These are phyloP conservation scores for Diospyros lotus DNA, from an alignment of 148 eudicot genomes.

Conservation along the genomic window DNA sequence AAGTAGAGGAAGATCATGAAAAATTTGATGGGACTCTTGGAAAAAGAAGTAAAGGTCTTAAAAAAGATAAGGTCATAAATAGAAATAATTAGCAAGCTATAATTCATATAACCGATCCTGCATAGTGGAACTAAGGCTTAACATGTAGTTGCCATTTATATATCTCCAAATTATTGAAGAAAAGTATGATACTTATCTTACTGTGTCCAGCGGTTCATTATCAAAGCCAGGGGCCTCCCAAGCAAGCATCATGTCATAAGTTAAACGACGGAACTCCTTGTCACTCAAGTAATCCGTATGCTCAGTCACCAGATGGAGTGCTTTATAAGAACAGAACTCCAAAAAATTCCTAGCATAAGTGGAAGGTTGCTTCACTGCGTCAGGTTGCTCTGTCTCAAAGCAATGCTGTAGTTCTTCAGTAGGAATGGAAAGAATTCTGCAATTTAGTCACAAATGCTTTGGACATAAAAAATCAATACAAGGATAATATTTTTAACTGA, in stretches of 20 bases:
- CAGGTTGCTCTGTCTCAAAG: constrained; percentile 51
- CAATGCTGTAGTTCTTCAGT: constrained; percentile 44
- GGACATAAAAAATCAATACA: neutral
- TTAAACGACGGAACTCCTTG: constrained; percentile 65
- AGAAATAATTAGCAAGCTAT: too few relatives aligned
- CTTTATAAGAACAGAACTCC: constrained; percentile 67
- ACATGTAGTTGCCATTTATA: too few relatives aligned
- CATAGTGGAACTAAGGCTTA: too few relatives aligned
- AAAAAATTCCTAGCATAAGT: constrained; percentile 50
- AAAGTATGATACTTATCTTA: constrained; percentile 25
- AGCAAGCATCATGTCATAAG: constrained; percentile 84
- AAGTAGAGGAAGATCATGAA: too few relatives aligned
- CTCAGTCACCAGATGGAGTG: constrained; percentile 33
- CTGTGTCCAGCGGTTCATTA: constrained; percentile 27
- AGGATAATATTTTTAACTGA: neutral
- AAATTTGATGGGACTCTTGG: too few relatives aligned
- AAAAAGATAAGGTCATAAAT: too few relatives aligned
- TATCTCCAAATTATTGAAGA: neutral
- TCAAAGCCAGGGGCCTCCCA: constrained; percentile 67
- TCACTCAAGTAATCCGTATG: constrained; percentile 53
- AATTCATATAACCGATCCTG: too few relatives aligned
- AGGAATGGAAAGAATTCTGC: constrained; percentile 52
- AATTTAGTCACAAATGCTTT: constrained; percentile 6
- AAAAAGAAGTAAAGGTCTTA: too few relatives aligned
- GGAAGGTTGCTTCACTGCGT: constrained; percentile 29